These are phyloP conservation scores for Flaveria brownii DNA, from an alignment of 129 eudicot genomes.

Conservation along the genomic window DNA sequence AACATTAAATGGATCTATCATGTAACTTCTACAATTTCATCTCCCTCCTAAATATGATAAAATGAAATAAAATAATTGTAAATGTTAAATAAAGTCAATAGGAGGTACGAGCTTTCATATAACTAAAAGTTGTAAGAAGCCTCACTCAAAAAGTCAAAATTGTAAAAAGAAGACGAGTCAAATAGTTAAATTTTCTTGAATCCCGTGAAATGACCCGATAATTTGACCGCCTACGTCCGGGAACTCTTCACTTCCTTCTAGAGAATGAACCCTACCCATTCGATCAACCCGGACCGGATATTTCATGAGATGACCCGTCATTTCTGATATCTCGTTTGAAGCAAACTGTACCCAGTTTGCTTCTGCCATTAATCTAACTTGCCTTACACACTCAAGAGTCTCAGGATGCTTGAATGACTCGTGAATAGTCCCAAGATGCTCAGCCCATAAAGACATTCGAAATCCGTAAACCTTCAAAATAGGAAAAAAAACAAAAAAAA, in stretches of 20 bases:
- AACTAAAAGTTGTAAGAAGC: conserved; percentile 3
- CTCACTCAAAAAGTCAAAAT: conserved; percentile 46
- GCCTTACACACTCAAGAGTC: conserved; percentile 72
- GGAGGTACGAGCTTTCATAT: not conserved
- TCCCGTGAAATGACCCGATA: conserved; percentile 71
- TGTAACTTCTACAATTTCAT: no score
- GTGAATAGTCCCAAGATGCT: conserved; percentile 75
- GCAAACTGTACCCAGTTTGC: conserved; percentile 68
- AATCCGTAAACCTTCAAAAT: conserved; percentile 67
- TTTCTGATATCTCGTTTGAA: conserved; percentile 48
- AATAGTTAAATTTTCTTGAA: conserved; percentile 86
- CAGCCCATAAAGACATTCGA: conserved; percentile 95
- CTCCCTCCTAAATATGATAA: no score
- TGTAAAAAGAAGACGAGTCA: conserved; percentile 22
- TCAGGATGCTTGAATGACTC: conserved; percentile 68
- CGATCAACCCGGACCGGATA: conserved; percentile 81
- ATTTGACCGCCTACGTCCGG: conserved; percentile 88
- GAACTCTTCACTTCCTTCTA: conserved; percentile 66
- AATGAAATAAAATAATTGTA: no score
- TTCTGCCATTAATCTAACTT: conserved; percentile 62
- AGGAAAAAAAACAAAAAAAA: no score
- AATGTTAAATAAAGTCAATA: no score
- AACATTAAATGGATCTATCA: not conserved
- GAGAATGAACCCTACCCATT: conserved; percentile 64
- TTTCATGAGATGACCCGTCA: conserved; percentile 81